Evolutionary conservation across 495 filamentous ascomycete species (phyloP), one percentile per base, ranked within the genome.

Genomic region (Acidiella bohemica): DNA sequence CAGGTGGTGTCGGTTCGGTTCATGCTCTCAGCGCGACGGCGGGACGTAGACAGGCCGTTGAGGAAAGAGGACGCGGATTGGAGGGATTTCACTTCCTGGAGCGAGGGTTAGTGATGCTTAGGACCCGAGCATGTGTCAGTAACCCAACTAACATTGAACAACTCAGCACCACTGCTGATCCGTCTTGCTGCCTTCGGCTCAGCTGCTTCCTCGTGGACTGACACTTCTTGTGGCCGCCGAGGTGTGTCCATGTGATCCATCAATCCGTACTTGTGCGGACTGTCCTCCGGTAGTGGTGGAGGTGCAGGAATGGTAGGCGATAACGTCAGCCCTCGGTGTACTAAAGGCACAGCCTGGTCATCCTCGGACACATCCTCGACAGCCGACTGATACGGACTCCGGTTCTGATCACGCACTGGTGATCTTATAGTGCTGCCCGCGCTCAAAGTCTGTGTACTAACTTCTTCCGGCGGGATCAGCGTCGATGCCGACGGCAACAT

Each of bases 11-110:
- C 22, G 27, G 47, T 42, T 11, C 38, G 36, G 24, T 31, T 32
- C 19, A n/a, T 18, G 29, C 23, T 33, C 33, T 46, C 43, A 19
- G 47, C 47, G 32, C 47, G 42, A 28, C 47, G 42, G 32, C 47
- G 47, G 21, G 44, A 35, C 32, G 47, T 46, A 28, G 36, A 42
- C 26, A 51, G 47, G 32, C 47, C 39, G 47, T 51, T 51, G 36
- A 51, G 47, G 34, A 51, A 51, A 33, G 47, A 51, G 7, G 39
- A 43, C 7, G 47, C 47, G 25, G 47, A 51, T 39, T 51, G 47
- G n/a, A 51, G 39, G 26, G 36, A 37, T 36, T 51, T 46, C 14
- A 43, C 47, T 34, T 51, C 47, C 47, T 51, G 39, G 3, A 17
- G 19, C 14, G n/a, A n/a, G 11, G 18, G 44, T 38, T 31, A 27